These are phyloP conservation scores for Clonostachys solani DNA, from an alignment of 2,329 filamentous ascomycete genomes.

Conservation along the genomic window DNA sequence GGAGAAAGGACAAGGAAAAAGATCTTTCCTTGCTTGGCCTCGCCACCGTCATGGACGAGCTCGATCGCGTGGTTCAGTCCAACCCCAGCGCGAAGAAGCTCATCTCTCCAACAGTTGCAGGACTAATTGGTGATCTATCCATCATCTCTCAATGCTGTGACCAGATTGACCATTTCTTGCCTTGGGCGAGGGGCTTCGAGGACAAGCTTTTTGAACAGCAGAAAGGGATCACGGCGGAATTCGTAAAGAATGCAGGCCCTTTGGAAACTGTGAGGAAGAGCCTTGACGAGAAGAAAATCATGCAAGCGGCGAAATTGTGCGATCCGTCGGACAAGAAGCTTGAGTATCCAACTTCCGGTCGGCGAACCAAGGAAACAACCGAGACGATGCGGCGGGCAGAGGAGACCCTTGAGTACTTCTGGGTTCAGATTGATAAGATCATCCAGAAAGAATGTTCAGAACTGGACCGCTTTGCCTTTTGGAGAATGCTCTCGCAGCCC, in stretches of 20 bases:
- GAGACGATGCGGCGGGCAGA: background rate
- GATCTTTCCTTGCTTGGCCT: conserved; percentile 13
- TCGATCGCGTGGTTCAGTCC: conserved; percentile 35
- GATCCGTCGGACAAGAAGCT: too few relatives aligned
- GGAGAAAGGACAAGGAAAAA: background rate
- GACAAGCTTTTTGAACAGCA: too few relatives aligned
- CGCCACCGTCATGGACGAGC: conserved; percentile 36
- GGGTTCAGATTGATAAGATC: background rate
- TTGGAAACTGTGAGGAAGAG: background rate
- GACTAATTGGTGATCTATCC: background rate
- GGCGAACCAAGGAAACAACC: background rate
- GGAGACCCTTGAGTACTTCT: background rate
- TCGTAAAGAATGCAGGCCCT: background rate
- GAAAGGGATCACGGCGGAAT: background rate
- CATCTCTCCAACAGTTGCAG: background rate
- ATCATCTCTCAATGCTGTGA: too few relatives aligned
- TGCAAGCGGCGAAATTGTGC: background rate
- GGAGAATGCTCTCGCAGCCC: background rate
- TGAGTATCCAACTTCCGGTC: background rate
- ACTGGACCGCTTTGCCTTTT: background rate
- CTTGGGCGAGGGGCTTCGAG: too few relatives aligned
- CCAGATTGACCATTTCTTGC: too few relatives aligned
- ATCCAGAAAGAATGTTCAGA: background rate
- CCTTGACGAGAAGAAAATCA: background rate
- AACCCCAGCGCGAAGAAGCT: conserved; percentile 16